Evolutionary conservation across 257 asterid genomes (phyloP), one percentile per base, ranked within the genome.

Genomic region (Lavandula angustifolia): DNA sequence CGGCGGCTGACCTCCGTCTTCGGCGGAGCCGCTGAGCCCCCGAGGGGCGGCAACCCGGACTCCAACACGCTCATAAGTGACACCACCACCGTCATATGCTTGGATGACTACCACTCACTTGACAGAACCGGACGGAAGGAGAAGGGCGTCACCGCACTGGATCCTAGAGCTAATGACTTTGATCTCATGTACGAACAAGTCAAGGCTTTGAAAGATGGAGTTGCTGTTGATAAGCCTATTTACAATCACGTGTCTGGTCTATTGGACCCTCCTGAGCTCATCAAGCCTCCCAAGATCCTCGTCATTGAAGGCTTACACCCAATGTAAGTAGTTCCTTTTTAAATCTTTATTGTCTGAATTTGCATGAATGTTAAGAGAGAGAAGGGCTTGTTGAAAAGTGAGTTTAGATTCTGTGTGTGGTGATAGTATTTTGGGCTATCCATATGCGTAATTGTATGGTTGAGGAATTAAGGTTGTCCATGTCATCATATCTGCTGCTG

Each of bases 1-100:
- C 75, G 99, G 65, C 80, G 97, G 66, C 81, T 94, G 12, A 94
- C 99, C 10, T 90, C 96, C 66, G 99, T 94, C 3, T 90, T 94
- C 58, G 99, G 99, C 4, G 99, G 99, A 4, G 97, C 95, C 3
- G 97, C 96, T 7, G 99, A 87, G 83, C 96, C 99, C 0, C 97
- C 99, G 4, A 85, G 53, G 69, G 99, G 99, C 9, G 97, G 97
- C 7, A 94, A 90, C 58, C 97, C 97, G 0, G 99, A 94, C 71
- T 94, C 97, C 0, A 94, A 94, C 83, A 94, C 96, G 31, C 88
- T 94, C 4, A 84, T 94, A 5, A 90, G 97, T 55, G 97, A 90
- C 48, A 81, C 54, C 60, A 94, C 97, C 0, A 94, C 97, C 1
- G 99, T 94, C 56, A 94, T 94, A 11, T 94, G 99, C 51, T 46